Evolutionary conservation across 2,329 filamentous ascomycete species (phyloP).

Genomic region (Apiospora malaysiana): DNA sequence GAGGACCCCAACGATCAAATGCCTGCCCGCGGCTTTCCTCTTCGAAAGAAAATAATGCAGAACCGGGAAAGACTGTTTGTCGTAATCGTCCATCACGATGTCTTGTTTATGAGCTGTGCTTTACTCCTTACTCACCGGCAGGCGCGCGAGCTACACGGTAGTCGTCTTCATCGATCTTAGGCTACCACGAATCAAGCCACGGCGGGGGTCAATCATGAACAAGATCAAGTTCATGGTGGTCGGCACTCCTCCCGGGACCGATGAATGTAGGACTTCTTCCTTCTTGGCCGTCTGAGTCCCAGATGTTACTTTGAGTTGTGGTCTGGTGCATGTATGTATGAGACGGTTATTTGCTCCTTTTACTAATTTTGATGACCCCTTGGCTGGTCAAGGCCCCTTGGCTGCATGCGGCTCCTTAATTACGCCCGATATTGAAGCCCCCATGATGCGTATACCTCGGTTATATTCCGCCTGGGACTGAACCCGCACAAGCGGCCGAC

Average conservation of each 20-base stretch:
- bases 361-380: neutral
- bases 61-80: neutral
- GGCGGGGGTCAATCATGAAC: neutral
- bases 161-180: neutral
- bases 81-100: neutral
- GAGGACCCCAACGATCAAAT: neutral
- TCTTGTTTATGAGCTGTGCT: neutral
- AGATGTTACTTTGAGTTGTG: neutral
- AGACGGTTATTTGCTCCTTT: neutral
- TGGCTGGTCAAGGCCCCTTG: neutral
- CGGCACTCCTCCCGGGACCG: neutral
- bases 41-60: neutral
- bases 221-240: neutral
- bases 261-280: neutral
- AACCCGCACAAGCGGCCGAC: neutral
- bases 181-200: neutral
- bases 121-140: neutral
- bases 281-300: too few relatives aligned
- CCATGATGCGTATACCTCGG: neutral
- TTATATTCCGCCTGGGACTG: neutral
- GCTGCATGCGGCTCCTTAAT: neutral
- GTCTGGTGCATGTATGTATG: neutral
- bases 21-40: neutral
- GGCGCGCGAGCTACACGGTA: neutral
- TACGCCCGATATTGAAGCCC: neutral